Evolutionary conservation across 805 yeast genomes (phyloP), one percentile per base, ranked within the genome.

Genomic region (Candida awuae): DNA sequence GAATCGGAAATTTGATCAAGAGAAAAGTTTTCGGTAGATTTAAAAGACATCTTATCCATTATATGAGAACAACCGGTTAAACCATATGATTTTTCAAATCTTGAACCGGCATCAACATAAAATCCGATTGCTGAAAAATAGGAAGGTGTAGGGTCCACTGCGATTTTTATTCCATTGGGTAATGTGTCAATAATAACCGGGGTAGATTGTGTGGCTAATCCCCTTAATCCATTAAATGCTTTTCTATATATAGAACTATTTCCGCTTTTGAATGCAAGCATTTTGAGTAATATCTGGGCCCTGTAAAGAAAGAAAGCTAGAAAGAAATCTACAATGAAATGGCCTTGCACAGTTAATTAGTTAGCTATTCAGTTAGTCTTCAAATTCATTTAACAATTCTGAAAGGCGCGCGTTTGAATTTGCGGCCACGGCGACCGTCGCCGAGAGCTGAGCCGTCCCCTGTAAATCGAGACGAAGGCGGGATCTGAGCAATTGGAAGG

Each of bases 81-180:
- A 2, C 64, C 66, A 20, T 53, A 48, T 3, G 66, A 59, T 22
- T 69, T 66, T 60, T 92, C 97, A 55, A 68, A 86, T 35, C 97
- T 70, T 2, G 95, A 80, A 1, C 98, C 98, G 2, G 94, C 95
- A 53, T 84, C 81, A 5, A 92, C 71, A 54, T 85, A 92, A 32
- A 90, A 71, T 1, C 97, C 97, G 32, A 88, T 61, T 0, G 96
- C 95, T 42, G 90, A 72, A 56, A 92, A 92, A 59, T 88, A 95
- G 29, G 94, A 87, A 2, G 96, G 92, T 0, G 82, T 73, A 32
- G 84, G 77, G 44, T 86, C 92, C 3, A 94, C 82, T 9, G 86
- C 88, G 6, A 90, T 80, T 46, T 80, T 70, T 27, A 88, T 63
- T 3, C 97, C 97, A 61, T 87, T 90, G 6, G 70, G 48, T 25